Percentiles rank a stretch among this genome's conserved stretches.
phyloP scores from a whole-genome alignment of 1,139 yeast species.

The Suhomyces bokatorum region DNA sequence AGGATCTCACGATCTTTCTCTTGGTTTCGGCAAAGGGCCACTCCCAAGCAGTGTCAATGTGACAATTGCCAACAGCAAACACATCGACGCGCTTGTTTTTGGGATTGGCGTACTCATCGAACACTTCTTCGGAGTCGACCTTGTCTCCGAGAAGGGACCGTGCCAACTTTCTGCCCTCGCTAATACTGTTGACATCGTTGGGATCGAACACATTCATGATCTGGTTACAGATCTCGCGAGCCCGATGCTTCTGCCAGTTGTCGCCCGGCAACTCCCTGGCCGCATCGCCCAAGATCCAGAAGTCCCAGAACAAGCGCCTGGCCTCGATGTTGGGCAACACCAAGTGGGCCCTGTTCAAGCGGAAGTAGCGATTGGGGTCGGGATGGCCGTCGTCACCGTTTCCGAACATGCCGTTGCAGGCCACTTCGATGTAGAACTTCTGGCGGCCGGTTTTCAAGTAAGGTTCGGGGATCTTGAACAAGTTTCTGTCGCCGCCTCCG shows the following conservation, averaged over 20 bases:
- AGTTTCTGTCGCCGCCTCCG: conserved; percentile 79
- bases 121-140: conserved; percentile 64
- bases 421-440: conserved; percentile 80
- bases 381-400: conserved; percentile 63
- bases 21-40: conserved; percentile 98
- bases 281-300: conserved; percentile 87
- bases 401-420: conserved; percentile 96
- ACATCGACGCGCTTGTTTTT: conserved; percentile 46
- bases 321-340: conserved; percentile 83
- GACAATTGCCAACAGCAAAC: conserved; percentile 89
- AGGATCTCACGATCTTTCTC: conserved; percentile 86
- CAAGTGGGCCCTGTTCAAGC: conserved; percentile 68
- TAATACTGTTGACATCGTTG: conserved; percentile 47
- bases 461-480: conserved; percentile 64
- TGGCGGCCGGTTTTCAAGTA: conserved; percentile 44
- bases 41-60: conserved; percentile 95
- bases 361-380: conserved; percentile 70
- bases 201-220: conserved; percentile 83
- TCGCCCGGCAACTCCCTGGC: conserved; percentile 79
- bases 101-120: conserved; percentile 31
- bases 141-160: conserved; percentile 60
- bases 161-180: conserved; percentile 68
- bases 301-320: conserved; percentile 73
- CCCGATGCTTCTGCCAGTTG: conserved; percentile 81
- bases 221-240: conserved; percentile 71